Percentiles rank a stretch among this genome's conserved stretches.
These are phyloP conservation scores for Asterophora lycoperdoides DNA, from an alignment of 768 basidiomycete genomes.

Conservation along the genomic window DNA sequence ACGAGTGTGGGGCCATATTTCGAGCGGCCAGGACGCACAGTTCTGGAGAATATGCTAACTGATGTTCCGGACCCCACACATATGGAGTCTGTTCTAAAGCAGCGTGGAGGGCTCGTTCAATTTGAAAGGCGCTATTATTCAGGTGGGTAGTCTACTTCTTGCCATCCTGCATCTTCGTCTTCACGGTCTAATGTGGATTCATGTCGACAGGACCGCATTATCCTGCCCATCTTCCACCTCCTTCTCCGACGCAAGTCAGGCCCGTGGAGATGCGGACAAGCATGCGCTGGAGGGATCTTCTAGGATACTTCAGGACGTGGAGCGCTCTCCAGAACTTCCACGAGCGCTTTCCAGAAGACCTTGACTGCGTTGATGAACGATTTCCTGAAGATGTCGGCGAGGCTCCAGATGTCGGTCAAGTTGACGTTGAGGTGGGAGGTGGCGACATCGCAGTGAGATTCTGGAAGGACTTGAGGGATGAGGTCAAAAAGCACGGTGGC, in stretches of 20 bases:
- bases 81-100: constrained; percentile 19
- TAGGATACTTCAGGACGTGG: constrained; percentile 67
- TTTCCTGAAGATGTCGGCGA: constrained; percentile 30
- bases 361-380: constrained; percentile 28
- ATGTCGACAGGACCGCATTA: constrained; percentile 11
- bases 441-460: constrained; percentile 67
- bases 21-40: constrained; percentile 74
- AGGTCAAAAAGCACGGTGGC: constrained; percentile 27
- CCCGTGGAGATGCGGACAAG: constrained; percentile 54
- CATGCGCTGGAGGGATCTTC: constrained; percentile 63
- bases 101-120: constrained; percentile 32
- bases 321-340: constrained; percentile 67
- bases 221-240: constrained; percentile 13
- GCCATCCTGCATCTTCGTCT: not conserved
- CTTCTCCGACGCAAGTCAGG: constrained; percentile 20
- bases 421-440: constrained; percentile 30
- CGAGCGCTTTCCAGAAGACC: constrained; percentile 57
- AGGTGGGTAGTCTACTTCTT: constrained; percentile 30
- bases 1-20: constrained; percentile 69
- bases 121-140: constrained; percentile 57
- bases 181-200: not conserved
- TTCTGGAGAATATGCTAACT: constrained; percentile 67
- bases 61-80: constrained; percentile 55
- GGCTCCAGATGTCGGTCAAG: not conserved
- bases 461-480: constrained; percentile 49